Conservation (phyloP, 441 rosid species). For the Mallotus japonicus region DNA sequence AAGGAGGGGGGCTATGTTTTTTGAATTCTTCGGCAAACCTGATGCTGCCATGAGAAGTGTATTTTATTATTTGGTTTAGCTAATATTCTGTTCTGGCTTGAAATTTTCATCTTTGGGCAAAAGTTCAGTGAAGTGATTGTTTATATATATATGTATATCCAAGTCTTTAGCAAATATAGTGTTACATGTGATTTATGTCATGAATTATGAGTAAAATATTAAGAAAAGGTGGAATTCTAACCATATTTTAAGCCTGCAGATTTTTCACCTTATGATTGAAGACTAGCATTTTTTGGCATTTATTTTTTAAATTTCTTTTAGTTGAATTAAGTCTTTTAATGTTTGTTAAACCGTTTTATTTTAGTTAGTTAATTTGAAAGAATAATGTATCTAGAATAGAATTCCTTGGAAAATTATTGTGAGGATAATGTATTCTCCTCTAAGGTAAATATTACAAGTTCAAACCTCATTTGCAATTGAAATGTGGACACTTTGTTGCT, state of each 20-base stretch:
- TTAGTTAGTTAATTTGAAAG: no score
- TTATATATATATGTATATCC: no score
- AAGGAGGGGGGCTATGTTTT: no score
- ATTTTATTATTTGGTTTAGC: no score
- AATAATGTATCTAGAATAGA: not conserved
- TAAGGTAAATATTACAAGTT: not conserved
- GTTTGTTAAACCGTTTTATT: not conserved
- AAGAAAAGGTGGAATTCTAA: constrained; percentile 1
- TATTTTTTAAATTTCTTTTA: not conserved
- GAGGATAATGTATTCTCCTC: not conserved
- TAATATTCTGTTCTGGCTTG: no score
- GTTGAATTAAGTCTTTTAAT: not conserved
- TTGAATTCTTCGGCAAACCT: no score
- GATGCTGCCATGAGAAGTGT: no score
- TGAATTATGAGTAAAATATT: not conserved
- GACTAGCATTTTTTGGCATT: not conserved
- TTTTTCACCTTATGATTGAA: not conserved
- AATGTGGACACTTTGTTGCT: not conserved
- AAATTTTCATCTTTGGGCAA: no score
- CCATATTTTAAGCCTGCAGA: no score
- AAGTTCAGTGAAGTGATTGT: no score
- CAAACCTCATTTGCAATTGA: not conserved
- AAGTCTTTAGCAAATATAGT: no score
- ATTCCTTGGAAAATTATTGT: not conserved
- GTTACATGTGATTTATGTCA: not conserved